Conservation (phyloP, 1,284 basidiomycete species). For the Rhodotorula sp. region DNA sequence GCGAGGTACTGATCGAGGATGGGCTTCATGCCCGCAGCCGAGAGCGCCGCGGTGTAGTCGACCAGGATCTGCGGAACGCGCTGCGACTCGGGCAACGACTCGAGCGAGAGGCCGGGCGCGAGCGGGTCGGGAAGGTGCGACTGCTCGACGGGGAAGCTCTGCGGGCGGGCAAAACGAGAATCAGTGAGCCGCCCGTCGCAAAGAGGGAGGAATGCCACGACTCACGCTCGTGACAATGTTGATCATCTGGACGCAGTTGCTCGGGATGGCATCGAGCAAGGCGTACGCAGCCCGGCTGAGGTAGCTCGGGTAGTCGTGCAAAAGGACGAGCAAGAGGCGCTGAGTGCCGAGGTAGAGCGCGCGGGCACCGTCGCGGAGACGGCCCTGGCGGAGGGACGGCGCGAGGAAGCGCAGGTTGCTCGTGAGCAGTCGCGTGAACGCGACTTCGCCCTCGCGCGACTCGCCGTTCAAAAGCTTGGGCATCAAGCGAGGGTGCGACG, state of each 20-base stretch:
- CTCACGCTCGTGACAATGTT: slow-evolving; percentile 73
- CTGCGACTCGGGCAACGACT: slow-evolving; percentile 78
- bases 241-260: slow-evolving; percentile 90
- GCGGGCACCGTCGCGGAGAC: slow-evolving; percentile 63
- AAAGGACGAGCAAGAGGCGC: slow-evolving; percentile 84
- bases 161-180: not conserved
- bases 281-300: slow-evolving; percentile 95
- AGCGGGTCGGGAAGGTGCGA: slow-evolving; percentile 76
- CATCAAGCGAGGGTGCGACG: slow-evolving; percentile 97
- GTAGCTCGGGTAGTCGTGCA: slow-evolving; percentile 99
- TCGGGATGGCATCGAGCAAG: slow-evolving; percentile 86
- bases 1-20: slow-evolving; percentile 80
- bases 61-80: slow-evolving; percentile 84
- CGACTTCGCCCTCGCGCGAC: slow-evolving; percentile 86
- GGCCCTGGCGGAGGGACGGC: slow-evolving; percentile 85
- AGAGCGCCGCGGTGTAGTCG: slow-evolving; percentile 79
- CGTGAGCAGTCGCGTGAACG: slow-evolving; percentile 90
- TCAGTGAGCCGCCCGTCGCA: not conserved
- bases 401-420: slow-evolving; percentile 91
- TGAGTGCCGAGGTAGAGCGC: slow-evolving; percentile 91
- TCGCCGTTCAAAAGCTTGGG: slow-evolving; percentile 85
- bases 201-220: slow-evolving; percentile 50
- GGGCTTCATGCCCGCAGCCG: slow-evolving; percentile 65
- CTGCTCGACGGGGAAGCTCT: slow-evolving; percentile 58
- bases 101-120: slow-evolving; percentile 52